These are phyloP conservation scores for Lactuca sativa DNA, from an alignment of 129 eudicot species.

Conservation along the genomic window DNA sequence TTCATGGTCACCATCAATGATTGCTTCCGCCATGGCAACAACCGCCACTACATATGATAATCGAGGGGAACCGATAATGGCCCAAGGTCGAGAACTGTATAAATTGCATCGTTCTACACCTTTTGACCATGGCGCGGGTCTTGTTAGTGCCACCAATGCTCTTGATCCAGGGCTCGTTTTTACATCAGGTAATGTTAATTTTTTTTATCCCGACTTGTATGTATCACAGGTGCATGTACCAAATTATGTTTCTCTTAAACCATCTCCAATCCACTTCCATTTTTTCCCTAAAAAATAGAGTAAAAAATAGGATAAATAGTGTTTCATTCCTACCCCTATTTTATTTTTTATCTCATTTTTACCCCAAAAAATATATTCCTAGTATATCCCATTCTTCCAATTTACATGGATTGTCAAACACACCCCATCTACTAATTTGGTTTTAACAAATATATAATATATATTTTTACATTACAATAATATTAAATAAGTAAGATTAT, in stretches of 20 bases:
- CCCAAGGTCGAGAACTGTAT: conserved; percentile 61
- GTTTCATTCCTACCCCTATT: too few relatives aligned
- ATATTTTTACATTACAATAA: too few relatives aligned
- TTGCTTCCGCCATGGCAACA: conserved; percentile 91
- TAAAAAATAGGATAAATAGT: too few relatives aligned
- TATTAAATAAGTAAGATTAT: too few relatives aligned
- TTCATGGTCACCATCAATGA: conserved; percentile 89
- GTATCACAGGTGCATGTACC: neutral
- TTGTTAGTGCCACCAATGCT: conserved; percentile 61
- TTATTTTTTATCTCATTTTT: too few relatives aligned
- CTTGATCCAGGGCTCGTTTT: conserved; percentile 85
- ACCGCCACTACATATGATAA: conserved; percentile 72
- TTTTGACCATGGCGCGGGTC: conserved; percentile 89
- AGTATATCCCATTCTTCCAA: too few relatives aligned
- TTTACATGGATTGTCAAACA: too few relatives aligned
- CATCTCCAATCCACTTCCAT: too few relatives aligned
- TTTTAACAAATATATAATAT: too few relatives aligned
- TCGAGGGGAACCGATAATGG: conserved; percentile 68
- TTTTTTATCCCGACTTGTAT: neutral
- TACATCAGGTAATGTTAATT: conserved; percentile 41
- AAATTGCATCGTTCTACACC: conserved; percentile 63
- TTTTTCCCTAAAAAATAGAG: too few relatives aligned
- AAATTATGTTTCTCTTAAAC: neutral
- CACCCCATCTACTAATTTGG: too few relatives aligned
- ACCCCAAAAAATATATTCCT: too few relatives aligned